Evolutionary conservation across 1,139 yeast genomes (phyloP), one percentile per base, ranked within the genome.

Genomic region (Magnusiomyces ingens): DNA sequence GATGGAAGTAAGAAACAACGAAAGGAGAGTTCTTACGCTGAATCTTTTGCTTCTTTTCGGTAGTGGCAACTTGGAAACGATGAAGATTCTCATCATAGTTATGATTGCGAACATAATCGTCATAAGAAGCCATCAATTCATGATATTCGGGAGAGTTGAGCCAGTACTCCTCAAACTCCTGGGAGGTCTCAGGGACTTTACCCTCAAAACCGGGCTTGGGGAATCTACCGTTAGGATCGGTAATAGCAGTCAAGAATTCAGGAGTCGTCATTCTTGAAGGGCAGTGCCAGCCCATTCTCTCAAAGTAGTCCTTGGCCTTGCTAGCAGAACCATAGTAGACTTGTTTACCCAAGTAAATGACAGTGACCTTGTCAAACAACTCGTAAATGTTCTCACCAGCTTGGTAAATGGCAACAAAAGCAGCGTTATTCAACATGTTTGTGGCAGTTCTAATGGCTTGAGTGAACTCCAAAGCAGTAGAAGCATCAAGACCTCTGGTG

Each of bases 401-500:
- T 69, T 83, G 89, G 65, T 83, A 82, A 57, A 77, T 74, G 19
- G 72, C 70, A 51, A 82, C 82, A 54, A 83, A 70, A 2, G 85
- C 82, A 26, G 85, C 77, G 51, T 76, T 74, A 55, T 75, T 74
- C 66, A 80, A 67, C 63, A 82, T 67, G 59, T 77, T 78, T 15
- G 88, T 81, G 18, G 81, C 75, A 1, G 83, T 76, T 65, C 85
- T 78, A 46, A 83, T 74, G 51, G 85, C 84, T 64, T 76, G 78
- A 51, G 85, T 79, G 63, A 77, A 83, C 63, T 82, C 88, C 60
- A 83, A 74, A 26, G 89, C 89, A 19, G 89, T 82, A 8, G 87
- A 80, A 21, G 89, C 82, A 71, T 83, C 89, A 57, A 83, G 73
- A 65, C 89, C 89, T 69, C 88, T 75, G n/a, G 89, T 83, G n/a